Evolutionary conservation across 805 yeast genomes (phyloP).

Genomic region (Starmera pachycereana): DNA sequence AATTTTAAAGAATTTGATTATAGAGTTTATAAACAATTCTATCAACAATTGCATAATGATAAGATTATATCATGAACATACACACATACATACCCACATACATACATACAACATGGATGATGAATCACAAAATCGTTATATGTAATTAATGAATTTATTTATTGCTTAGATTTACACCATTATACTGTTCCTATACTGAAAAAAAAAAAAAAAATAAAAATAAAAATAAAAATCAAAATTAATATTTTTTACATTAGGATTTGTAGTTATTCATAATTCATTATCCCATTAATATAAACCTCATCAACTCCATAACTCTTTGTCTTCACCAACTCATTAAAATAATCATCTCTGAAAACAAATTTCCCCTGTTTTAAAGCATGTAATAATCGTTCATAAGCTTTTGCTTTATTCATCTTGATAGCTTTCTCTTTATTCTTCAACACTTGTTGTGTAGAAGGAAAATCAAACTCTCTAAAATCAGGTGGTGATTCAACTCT

Average conservation of each 20-base stretch:
- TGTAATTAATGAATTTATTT: too few species aligned
- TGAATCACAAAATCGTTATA: too few species aligned
- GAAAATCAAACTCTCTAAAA: constrained; percentile 49
- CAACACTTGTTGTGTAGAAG: constrained; percentile 39
- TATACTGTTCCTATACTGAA: too few species aligned
- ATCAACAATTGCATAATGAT: constrained; percentile 17
- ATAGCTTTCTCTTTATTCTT: constrained; percentile 27
- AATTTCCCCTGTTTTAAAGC: constrained; percentile 33
- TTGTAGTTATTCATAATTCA: background rate
- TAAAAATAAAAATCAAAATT: too few species aligned
- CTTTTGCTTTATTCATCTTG: constrained; percentile 25
- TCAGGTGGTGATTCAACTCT: constrained; percentile 46
- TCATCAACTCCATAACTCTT: constrained; percentile 19
- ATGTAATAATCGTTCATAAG: constrained; percentile 33
- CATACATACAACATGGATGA: too few species aligned
- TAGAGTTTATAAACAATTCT: constrained; percentile 32
- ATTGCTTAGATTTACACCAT: too few species aligned
- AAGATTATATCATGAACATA: background rate
- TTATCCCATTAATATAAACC: background rate
- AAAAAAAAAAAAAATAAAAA: too few species aligned
- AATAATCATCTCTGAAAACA: constrained; percentile 32
- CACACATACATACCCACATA: too few species aligned
- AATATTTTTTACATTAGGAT: too few species aligned
- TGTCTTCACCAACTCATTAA: constrained; percentile 26
- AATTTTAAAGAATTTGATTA: constrained; percentile 47